These are phyloP conservation scores for Phialophora tarda DNA, from an alignment of 2,329 filamentous ascomycete species.

Conservation along the genomic window DNA sequence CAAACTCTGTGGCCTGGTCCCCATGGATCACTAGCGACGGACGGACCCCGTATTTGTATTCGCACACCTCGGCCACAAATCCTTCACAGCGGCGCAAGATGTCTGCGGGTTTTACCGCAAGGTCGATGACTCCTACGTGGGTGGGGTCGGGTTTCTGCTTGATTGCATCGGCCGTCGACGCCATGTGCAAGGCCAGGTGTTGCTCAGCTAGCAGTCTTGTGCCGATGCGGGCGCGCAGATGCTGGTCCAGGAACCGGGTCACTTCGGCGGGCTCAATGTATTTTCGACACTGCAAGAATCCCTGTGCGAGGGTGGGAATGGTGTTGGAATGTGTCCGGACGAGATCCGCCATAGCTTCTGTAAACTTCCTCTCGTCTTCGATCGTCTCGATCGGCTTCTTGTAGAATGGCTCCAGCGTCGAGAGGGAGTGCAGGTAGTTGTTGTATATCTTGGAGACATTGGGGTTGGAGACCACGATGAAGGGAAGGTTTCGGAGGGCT, in stretches of 20 bases:
- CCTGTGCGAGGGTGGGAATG: slow-evolving; percentile 87
- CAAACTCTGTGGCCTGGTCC: slow-evolving; percentile 84
- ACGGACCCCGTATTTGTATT: slow-evolving; percentile 90
- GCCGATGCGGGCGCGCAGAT: slow-evolving; percentile 90
- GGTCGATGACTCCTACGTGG: slow-evolving; percentile 96
- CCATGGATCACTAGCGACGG: slow-evolving; percentile 82
- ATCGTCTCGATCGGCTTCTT: slow-evolving; percentile 73
- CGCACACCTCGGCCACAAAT: slow-evolving; percentile 94
- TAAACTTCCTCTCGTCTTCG: slow-evolving; percentile 89
- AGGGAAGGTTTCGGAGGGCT: slow-evolving; percentile 88
- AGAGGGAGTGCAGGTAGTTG: slow-evolving; percentile 93
- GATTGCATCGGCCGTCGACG: slow-evolving; percentile 73
- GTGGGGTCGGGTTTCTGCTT: slow-evolving; percentile 51
- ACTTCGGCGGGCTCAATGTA: slow-evolving; percentile 85
- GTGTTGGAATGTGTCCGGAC: slow-evolving; percentile 94
- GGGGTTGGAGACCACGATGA: slow-evolving; percentile 97
- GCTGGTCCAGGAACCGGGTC: slow-evolving; percentile 90
- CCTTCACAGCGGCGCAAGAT: slow-evolving; percentile 84
- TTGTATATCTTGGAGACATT: slow-evolving; percentile 93
- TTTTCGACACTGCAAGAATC: slow-evolving; percentile 89
- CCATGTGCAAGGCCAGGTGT: slow-evolving; percentile 86
- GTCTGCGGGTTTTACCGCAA: slow-evolving; percentile 77
- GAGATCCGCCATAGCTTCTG: slow-evolving; percentile 90
- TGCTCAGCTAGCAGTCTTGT: slow-evolving; percentile 94
- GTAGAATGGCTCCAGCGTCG: slow-evolving; percentile 84